Evolutionary conservation across 208 protist species (phyloP), one percentile per base, ranked within the genome.

Genomic region (Acanthamoeba healyi): DNA sequence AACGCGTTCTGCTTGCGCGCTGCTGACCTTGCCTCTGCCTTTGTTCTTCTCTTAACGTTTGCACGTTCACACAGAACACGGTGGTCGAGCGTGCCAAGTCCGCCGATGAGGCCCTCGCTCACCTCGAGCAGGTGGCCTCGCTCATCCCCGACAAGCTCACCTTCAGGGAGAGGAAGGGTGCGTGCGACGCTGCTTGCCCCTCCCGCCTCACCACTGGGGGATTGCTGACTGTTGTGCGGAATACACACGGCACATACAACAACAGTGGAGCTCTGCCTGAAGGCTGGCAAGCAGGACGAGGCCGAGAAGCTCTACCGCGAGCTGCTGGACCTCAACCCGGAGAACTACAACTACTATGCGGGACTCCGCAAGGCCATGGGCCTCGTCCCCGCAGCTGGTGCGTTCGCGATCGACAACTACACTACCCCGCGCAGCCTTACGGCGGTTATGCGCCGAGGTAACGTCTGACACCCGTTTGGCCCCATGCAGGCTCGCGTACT

Each of bases 111-210:
- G 54, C 81, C 3, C 49, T 89, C n/a, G 42, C 44, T 24, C 81
- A 89, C 32, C 81, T 89, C 2, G 54, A 89, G 22, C 51, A 89
- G 24, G 54, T 65, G 32, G 81, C 32, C 2, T 38, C 81, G 22
- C 51, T 32, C 10, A 67, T 89, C 34, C 81, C 54, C 51, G 81
- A 89, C 81, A 89, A 89, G 54, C 51, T 89, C 51, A 89, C 81
- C 24, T 38, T 89, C 54, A 34, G 42, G 54, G 81, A 89, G 81
- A 61, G 54, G 32, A 58, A 67, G 51, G 81, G 81, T 89, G 14
- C 36, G 42, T 65, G 3, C 24, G 72, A 29, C 24, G 12, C 22
- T 82, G 72, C 12, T 77, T 72, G 63, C 32, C 32, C 26, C 29
- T 61, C 42, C 17, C 34, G 9, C 7, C 7, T 9, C 79, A 36